Evolutionary conservation across 352 stramenopile genomes (phyloP), one percentile per base, ranked within the genome.

Genomic region (Globisporangium radiosum): DNA sequence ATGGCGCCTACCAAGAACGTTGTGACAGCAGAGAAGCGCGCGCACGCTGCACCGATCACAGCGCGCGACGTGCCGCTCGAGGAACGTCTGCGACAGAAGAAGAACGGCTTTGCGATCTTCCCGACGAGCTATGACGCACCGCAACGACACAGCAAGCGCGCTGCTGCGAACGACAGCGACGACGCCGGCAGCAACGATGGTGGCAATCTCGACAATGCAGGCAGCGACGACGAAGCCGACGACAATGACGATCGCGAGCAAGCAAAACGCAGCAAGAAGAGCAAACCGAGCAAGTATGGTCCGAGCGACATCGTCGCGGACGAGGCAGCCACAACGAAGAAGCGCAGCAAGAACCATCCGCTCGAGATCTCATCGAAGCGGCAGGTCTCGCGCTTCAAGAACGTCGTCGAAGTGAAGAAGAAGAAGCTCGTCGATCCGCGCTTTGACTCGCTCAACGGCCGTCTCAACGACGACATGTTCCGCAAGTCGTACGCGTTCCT

Each of bases 401-500:
- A 85, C n/a, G 88, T 92, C 37, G 75, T 96, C 38, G 79, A 95
- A 8, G 80, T 94, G 8, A 89, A 87, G 62, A 93, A 88, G 63
- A 76, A 74, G 56, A 71, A 78, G 11, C 45, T 62, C 8, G 63
- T 89, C 50, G 90, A 97, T 68, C 90, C 90, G 44, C 87, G 90
- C 49, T 97, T 97, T 53, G 88, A 96, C 57, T 70, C 76, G 8
- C 73, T 87, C 33, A 84, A 75, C 45, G 87, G 87, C 17, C 90
- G 91, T 8, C 65, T 96, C 17, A 96, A 97, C 45, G 86, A 96
- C 45, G 86, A 96, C 50, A 65, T 96, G 37, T 95, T 94, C 63
- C 58, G 65, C 51, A 96, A 95, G 62, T 85, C 85, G 47, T 97
- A 97, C 58, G 72, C 78, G 0, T 97, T 97, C 56, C 50, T 97